These are phyloP conservation scores for Globisporangium recalcitrans DNA, from an alignment of 352 stramenopile species.

Conservation along the genomic window DNA sequence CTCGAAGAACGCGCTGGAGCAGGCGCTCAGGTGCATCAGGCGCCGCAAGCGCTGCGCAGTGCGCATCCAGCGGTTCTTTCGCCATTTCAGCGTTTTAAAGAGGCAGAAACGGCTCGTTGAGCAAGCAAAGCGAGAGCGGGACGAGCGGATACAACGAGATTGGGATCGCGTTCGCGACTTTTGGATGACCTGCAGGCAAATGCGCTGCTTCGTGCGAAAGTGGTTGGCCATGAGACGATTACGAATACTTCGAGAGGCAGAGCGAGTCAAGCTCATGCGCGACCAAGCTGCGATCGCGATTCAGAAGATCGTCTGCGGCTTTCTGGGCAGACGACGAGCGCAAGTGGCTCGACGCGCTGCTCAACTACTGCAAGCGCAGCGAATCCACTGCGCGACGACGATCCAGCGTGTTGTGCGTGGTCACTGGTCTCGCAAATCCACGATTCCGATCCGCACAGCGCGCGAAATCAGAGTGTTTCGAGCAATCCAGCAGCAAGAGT, in stretches of 20 bases:
- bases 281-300: slow-evolving; percentile 31
- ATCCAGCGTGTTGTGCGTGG: slow-evolving; percentile 47
- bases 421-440: slow-evolving; percentile 19
- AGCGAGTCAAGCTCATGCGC: slow-evolving; percentile 25
- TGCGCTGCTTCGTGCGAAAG: slow-evolving; percentile 29
- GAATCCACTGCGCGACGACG: slow-evolving; percentile 19
- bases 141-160: slow-evolving; percentile 19
- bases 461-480: slow-evolving; percentile 18
- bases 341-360: slow-evolving; percentile 16
- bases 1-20: slow-evolving; percentile 37
- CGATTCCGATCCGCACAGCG: slow-evolving; percentile 11
- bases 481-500: slow-evolving; percentile 15
- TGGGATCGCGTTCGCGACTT: slow-evolving; percentile 29
- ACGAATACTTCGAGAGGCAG: slow-evolving; percentile 29
- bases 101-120: slow-evolving; percentile 24
- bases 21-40: slow-evolving; percentile 37
- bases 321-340: slow-evolving; percentile 30
- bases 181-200: slow-evolving; percentile 23
- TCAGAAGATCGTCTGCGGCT: slow-evolving; percentile 36
- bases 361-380: slow-evolving; percentile 17
- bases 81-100: slow-evolving; percentile 23
- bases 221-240: slow-evolving; percentile 35
- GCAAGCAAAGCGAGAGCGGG: slow-evolving; percentile 21
- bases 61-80: slow-evolving; percentile 52
- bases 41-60: slow-evolving; percentile 33